Conservation (phyloP, 306 rosid species). For the Spatholobus suberectus region DNA sequence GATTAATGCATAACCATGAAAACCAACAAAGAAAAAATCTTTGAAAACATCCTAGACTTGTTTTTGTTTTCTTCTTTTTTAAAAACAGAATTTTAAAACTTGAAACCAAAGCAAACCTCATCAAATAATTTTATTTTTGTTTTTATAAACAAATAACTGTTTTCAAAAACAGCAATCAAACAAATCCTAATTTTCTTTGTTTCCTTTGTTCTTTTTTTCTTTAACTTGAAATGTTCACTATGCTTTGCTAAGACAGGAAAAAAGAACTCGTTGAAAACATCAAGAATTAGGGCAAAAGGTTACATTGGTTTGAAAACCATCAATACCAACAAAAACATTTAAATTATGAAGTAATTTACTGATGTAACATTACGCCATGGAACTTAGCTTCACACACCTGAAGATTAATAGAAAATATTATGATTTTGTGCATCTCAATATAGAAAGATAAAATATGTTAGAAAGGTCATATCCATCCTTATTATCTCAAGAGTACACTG, state of each 20-base stretch:
- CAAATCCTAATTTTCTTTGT: background rate
- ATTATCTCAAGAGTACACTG: background rate
- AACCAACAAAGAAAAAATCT: too few relatives aligned
- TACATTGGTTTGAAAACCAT: background rate
- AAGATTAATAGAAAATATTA: background rate
- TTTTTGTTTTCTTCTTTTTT: too few relatives aligned
- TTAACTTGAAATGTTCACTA: background rate
- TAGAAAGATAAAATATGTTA: background rate
- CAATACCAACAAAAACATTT: background rate
- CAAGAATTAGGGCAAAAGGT: background rate
- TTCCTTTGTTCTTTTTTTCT: background rate
- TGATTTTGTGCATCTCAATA: constrained; percentile 1
- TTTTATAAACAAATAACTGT: too few relatives aligned
- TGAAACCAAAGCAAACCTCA: too few relatives aligned
- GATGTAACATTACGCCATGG: background rate
- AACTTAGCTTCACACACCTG: background rate
- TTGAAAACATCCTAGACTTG: too few relatives aligned
- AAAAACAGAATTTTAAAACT: too few relatives aligned
- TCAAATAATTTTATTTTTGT: too few relatives aligned
- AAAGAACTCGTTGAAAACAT: background rate
- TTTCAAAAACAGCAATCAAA: too few relatives aligned
- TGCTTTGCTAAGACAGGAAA: background rate
- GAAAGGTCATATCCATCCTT: background rate
- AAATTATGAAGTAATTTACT: background rate
- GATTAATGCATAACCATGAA: too few relatives aligned